Conservation (phyloP, 305 asterid genomes). For the Ilex paraguariensis region DNA sequence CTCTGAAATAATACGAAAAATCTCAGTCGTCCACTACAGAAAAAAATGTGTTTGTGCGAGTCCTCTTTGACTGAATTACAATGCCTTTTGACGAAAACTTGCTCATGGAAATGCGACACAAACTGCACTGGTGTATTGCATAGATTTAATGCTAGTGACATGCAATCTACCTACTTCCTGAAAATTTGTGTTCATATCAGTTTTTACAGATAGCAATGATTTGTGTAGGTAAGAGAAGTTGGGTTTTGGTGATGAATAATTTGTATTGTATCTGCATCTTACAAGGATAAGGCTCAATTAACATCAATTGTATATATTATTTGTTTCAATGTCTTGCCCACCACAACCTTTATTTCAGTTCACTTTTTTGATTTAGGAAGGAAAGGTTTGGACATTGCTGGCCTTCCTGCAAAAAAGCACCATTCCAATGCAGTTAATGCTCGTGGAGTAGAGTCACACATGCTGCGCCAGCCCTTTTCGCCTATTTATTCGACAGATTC, state of each 20-base stretch:
- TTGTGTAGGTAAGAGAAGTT: neutral
- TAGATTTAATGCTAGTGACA: too few species aligned
- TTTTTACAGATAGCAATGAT: too few species aligned
- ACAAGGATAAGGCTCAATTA: neutral
- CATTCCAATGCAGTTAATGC: conserved; percentile 28
- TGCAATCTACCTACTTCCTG: too few species aligned
- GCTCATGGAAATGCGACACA: too few species aligned
- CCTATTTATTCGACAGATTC: conserved; percentile 83
- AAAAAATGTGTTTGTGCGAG: too few species aligned
- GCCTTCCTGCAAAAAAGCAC: conserved; percentile 51
- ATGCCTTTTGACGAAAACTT: too few species aligned
- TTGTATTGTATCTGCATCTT: neutral
- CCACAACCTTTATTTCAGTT: neutral
- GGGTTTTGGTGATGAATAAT: neutral
- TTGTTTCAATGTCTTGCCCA: neutral
- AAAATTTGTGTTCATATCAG: too few species aligned
- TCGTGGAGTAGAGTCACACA: conserved; percentile 50
- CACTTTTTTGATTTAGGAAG: conserved; percentile 46
- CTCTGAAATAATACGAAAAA: too few species aligned
- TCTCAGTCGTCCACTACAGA: too few species aligned
- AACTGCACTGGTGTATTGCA: too few species aligned
- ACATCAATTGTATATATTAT: too few species aligned
- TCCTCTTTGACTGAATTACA: too few species aligned
- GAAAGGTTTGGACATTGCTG: conserved; percentile 83
- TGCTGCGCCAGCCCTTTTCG: conserved; percentile 80